phyloP scores from a whole-genome alignment of 345 rosid species.

The Rhizophora apiculata region DNA sequence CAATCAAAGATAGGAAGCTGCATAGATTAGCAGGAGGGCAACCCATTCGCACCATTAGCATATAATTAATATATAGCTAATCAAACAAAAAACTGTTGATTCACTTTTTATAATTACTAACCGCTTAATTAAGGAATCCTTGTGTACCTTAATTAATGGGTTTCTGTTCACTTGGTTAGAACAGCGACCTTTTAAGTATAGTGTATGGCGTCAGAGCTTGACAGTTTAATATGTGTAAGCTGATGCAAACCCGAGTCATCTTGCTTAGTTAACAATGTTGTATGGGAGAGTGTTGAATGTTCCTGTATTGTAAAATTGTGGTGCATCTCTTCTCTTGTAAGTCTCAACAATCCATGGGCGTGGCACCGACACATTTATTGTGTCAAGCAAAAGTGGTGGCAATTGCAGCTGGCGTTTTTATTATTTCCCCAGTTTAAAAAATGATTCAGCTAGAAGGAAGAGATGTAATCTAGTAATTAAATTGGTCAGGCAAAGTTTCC shows the following conservation, averaged over 20 bases:
- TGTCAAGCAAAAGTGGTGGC: slow-evolving; percentile 1
- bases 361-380: not conserved
- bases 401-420: not conserved
- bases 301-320: not conserved
- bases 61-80: slow-evolving; percentile 22
- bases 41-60: slow-evolving; percentile 48
- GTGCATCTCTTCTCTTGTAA: not conserved
- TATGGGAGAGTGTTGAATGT: not conserved
- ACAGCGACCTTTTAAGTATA: not conserved
- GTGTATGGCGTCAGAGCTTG: not conserved
- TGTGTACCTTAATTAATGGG: not conserved
- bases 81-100: no score
- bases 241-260: slow-evolving; percentile 30
- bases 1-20: slow-evolving; percentile 71
- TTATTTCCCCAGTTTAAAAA: not conserved
- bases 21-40: slow-evolving; percentile 35
- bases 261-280: not conserved
- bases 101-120: slow-evolving; percentile 1
- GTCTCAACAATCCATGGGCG: not conserved
- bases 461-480: not conserved
- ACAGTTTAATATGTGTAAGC: slow-evolving; percentile 24
- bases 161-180: slow-evolving; percentile 4
- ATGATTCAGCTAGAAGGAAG: slow-evolving; percentile 8
- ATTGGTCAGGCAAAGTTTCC: not conserved
- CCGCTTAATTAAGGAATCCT: not conserved